phyloP scores from a whole-genome alignment of 495 filamentous ascomycete species.

The Aspergillus sclerotiicarbonarius region DNA sequence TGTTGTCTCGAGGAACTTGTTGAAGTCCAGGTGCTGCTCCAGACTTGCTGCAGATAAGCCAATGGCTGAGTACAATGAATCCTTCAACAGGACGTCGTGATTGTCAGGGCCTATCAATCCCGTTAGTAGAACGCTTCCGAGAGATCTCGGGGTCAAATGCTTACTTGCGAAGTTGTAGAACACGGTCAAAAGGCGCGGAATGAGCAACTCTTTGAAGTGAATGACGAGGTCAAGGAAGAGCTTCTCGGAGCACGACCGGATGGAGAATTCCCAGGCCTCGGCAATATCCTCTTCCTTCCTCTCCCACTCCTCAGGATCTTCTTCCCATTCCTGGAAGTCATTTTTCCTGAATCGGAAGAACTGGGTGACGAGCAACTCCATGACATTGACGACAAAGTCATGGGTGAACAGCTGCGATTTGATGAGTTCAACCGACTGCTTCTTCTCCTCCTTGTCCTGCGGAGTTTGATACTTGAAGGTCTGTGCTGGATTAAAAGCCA shows the following conservation, averaged over 20 bases:
- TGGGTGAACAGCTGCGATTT: constrained; percentile 71
- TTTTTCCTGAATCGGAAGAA: constrained; percentile 84
- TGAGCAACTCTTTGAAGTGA: constrained; percentile 76
- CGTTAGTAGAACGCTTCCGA: constrained; percentile 12
- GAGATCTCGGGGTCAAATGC: constrained; percentile 3
- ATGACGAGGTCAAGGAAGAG: constrained; percentile 88
- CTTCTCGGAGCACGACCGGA: constrained; percentile 88
- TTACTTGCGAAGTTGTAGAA: constrained; percentile 71
- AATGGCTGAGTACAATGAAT: constrained; percentile 90
- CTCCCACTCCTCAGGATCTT: constrained; percentile 92
- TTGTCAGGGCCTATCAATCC: constrained; percentile 46
- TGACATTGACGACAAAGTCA: constrained; percentile 70
- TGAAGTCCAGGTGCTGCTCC: constrained; percentile 71
- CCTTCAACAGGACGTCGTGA: constrained; percentile 76
- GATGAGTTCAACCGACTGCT: constrained; percentile 59
- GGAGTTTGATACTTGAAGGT: constrained; percentile 77
- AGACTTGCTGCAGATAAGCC: constrained; percentile 80
- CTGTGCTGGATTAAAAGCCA: constrained; percentile 75
- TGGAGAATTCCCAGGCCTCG: constrained; percentile 81
- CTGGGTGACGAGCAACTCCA: constrained; percentile 77
- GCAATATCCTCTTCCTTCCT: constrained; percentile 73
- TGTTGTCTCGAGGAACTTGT: constrained; percentile 68
- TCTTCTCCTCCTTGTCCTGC: constrained; percentile 67
- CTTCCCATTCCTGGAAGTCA: constrained; percentile 87
- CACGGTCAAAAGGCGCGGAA: constrained; percentile 72